Percentiles rank a stretch among this genome's conserved stretches.
phyloP scores from a whole-genome alignment of 805 yeast species.

The Ogataea angusta region DNA sequence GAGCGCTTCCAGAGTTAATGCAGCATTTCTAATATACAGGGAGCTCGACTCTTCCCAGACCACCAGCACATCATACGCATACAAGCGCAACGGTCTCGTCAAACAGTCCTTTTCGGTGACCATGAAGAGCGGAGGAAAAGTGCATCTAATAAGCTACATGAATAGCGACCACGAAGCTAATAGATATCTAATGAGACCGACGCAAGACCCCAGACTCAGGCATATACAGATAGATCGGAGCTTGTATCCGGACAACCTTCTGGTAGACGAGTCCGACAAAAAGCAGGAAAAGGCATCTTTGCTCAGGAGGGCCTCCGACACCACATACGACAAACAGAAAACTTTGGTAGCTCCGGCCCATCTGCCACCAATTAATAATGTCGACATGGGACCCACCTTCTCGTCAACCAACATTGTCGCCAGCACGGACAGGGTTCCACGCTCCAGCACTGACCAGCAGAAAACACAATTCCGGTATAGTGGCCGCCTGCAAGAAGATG shows the following conservation, averaged over 20 bases:
- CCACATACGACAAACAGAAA: background rate
- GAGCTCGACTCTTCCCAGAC: slow-evolving; percentile 47
- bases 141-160: slow-evolving; percentile 61
- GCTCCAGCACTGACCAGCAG: background rate
- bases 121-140: slow-evolving; percentile 48
- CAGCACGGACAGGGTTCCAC: background rate
- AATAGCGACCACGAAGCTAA: slow-evolving; percentile 10
- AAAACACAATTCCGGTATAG: background rate
- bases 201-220: slow-evolving; percentile 40
- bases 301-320: background rate
- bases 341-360: background rate
- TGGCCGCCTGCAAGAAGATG: slow-evolving; percentile 14
- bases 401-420: background rate
- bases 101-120: slow-evolving; percentile 63
- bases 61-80: slow-evolving; percentile 32
- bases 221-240: slow-evolving; percentile 18
- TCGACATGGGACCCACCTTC: background rate
- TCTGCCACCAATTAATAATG: background rate
- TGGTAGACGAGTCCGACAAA: background rate
- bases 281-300: background rate
- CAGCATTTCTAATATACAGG: slow-evolving; percentile 58
- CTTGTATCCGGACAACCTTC: slow-evolving; percentile 20
- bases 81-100: slow-evolving; percentile 52
- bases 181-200: slow-evolving; percentile 37
- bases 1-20: slow-evolving; percentile 69